These are phyloP conservation scores for Lepiota venenata DNA, from an alignment of 768 basidiomycete genomes.

Conservation along the genomic window DNA sequence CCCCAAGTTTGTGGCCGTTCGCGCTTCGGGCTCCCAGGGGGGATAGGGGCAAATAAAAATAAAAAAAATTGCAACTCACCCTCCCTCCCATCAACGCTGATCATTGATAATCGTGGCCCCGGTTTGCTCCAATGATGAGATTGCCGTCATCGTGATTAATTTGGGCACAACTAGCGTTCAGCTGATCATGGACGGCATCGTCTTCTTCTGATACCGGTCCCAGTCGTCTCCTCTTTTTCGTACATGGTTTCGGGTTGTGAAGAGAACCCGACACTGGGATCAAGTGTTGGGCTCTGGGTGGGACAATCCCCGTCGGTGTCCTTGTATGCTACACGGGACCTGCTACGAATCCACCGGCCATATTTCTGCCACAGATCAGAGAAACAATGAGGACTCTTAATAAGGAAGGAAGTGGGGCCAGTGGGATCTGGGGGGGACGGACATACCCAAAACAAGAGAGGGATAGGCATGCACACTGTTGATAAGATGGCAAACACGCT, in stretches of 20 bases:
- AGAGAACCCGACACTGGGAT: conserved; percentile 12
- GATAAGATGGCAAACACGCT: conserved; percentile 52
- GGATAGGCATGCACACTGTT: conserved; percentile 50
- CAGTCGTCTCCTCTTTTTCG: conserved; percentile 14
- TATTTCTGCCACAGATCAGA: conserved; percentile 37
- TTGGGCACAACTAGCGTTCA: neutral
- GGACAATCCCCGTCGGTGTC: conserved; percentile 20
- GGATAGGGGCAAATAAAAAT: no score
- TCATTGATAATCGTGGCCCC: no score
- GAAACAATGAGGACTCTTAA: neutral
- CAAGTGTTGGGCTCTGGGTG: conserved; percentile 10
- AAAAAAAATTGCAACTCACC: no score
- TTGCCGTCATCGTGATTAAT: neutral
- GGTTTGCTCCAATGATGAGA: no score
- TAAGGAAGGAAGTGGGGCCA: neutral
- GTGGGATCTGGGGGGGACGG: neutral
- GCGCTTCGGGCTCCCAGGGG: no score
- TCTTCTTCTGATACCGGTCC: conserved; percentile 6
- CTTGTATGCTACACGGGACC: conserved; percentile 42
- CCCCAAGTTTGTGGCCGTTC: no score
- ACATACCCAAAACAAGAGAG: conserved; percentile 53
- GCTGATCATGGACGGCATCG: neutral
- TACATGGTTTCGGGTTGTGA: conserved; percentile 20
- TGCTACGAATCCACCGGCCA: conserved; percentile 43
- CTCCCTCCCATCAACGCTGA: no score